Evolutionary conservation across 169 alveolate genomes (phyloP), one percentile per base, ranked within the genome.

Genomic region (Eimeria necatrix): DNA sequence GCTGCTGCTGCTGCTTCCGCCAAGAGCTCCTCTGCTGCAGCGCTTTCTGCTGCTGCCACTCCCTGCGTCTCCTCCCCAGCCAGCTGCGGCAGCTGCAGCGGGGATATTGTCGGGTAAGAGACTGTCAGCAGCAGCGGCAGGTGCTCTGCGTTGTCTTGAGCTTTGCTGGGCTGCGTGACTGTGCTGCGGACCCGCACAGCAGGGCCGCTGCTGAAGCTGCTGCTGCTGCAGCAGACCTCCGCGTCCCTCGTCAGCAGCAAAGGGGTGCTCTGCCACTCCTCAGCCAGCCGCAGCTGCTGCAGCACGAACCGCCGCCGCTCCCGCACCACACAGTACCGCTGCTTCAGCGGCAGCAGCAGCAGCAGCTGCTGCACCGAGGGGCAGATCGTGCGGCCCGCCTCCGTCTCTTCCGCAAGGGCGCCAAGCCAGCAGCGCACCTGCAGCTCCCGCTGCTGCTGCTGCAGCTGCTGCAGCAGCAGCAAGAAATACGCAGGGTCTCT

Each of bases 401-500:
- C 61, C 26, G 18, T 32, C 87, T 32, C 87, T 6, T 76, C 46
- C 12, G 14, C 18, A 64, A 76, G 56, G 61, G 64, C 61, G 8
- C 87, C 87, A 8, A 76, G 61, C 87, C 87, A 76, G 61, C 61
- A 48, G 22, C 53, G 89, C 48, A 80, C 71, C 68, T 80, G 89
- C 71, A 80, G 68, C 68, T 80, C 71, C n/a, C 49, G 89, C 51
- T 80, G 89, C 89, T 80, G 89, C 89, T 80, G 89, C 89, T 80
- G 91, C 80, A 84, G 59, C 74, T 53, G 91, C 91, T 59, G 91
- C 91, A 84, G 91, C 91, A 59, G 78, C 91, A 84, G 78, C 78
- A 84, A 46, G 59, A 84, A 84, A 32, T 53, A 84, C 0, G 56
- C 32, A 20, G 91, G 91, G 80, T 84, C 80, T 4, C 48, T 52